These are phyloP conservation scores for Colletotrichum costaricense DNA, from an alignment of 2,329 filamentous ascomycete species.

Conservation along the genomic window DNA sequence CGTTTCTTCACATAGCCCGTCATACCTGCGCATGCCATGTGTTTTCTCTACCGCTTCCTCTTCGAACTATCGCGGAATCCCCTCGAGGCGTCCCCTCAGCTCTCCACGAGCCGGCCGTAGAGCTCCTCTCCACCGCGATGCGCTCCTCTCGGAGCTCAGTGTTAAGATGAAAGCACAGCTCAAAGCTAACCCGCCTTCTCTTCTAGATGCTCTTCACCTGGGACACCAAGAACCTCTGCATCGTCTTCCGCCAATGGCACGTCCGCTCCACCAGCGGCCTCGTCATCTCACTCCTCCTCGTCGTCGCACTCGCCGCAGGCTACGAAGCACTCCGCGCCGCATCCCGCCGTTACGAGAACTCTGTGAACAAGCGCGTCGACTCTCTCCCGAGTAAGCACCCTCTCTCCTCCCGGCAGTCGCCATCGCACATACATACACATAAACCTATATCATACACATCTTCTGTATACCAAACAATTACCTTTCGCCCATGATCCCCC, in stretches of 20 bases:
- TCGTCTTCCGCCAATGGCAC: constrained; percentile 94
- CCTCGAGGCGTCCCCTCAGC: neutral
- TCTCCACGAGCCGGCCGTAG: neutral
- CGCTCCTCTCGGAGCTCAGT: neutral
- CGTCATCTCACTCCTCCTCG: constrained; percentile 82
- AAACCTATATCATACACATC: neutral
- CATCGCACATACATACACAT: neutral
- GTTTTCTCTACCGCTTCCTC: neutral
- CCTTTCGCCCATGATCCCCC: neutral
- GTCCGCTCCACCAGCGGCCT: constrained; percentile 80
- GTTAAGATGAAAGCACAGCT: neutral
- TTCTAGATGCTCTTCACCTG: constrained; percentile 98
- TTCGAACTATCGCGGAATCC: neutral
- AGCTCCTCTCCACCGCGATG: neutral
- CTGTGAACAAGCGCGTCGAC: constrained; percentile 59
- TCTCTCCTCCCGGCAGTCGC: constrained; percentile 8
- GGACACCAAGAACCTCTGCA: constrained; percentile 93
- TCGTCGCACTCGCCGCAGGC: constrained; percentile 86
- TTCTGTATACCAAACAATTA: neutral
- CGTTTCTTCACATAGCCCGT: constrained; percentile 43
- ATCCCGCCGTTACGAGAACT: constrained; percentile 80
- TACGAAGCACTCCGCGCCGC: constrained; percentile 89
- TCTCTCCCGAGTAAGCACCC: constrained; percentile 63
- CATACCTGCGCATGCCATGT: neutral
- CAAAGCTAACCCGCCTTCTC: constrained; percentile 33